Conservation (phyloP, 768 basidiomycete species). For the Lentinula edodes region DNA sequence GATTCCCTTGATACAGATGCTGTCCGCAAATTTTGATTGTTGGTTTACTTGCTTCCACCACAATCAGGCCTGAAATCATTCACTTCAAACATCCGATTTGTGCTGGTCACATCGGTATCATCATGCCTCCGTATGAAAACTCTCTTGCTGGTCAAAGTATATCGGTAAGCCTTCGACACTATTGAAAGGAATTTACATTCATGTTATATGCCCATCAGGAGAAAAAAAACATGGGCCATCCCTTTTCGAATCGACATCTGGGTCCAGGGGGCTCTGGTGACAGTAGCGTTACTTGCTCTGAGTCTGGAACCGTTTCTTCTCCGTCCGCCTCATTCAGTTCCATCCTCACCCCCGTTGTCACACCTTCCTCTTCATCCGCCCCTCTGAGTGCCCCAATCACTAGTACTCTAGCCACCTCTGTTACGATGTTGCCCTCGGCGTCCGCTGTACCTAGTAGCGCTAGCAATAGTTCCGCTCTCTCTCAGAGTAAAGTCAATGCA, state of each 20-base stretch:
- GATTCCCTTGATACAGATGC: neutral
- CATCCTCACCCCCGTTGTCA: neutral
- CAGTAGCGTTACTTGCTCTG: too few species aligned
- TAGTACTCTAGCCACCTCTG: neutral
- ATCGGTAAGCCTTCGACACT: neutral
- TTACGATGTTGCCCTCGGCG: neutral
- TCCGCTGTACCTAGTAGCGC: neutral
- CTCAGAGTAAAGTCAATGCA: constrained; percentile 4
- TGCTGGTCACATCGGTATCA: constrained; percentile 14
- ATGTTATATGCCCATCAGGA: neutral
- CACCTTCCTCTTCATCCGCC: neutral
- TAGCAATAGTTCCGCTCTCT: neutral
- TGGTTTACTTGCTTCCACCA: neutral
- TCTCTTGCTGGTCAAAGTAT: neutral
- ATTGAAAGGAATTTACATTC: neutral
- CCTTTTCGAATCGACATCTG: neutral
- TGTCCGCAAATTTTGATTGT: neutral
- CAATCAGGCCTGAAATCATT: neutral
- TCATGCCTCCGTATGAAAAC: neutral
- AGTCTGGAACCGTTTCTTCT: too few species aligned
- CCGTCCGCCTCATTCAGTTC: neutral
- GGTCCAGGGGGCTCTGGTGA: too few species aligned
- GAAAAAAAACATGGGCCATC: neutral
- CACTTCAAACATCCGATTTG: constrained; percentile 2
- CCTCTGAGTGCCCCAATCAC: neutral